Evolutionary conservation across 257 asterid genomes (phyloP), one percentile per base, ranked within the genome.

Genomic region (Euphrasia confusa): DNA sequence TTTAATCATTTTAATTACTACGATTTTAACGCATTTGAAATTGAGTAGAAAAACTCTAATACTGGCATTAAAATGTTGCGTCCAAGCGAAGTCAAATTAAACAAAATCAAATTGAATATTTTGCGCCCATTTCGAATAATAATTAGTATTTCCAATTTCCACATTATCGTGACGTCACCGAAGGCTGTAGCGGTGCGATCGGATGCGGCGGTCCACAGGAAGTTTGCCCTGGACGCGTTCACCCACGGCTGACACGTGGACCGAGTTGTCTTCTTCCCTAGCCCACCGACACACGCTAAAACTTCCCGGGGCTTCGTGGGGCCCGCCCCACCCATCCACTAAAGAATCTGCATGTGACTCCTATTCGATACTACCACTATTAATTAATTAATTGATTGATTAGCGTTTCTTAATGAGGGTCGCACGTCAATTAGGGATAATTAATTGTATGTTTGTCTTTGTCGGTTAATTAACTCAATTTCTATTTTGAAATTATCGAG

Each of bases 211-310:
- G 61, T 33, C 60, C 67, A 68, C 72, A 52, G 48, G 63, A 56
- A 28, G 6, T 2, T 68, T 60, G 21, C 42, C 60, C 24, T 49
- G 14, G 42, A 27, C 44, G 15, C 67, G 59, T 54, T 70, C 72
- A 65, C 72, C 30, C 54, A 44, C 30, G 48, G 8, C 73, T 69
- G 66, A 66, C 77, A 62, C 72, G 66, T 72, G 60, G 28, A 5
- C 21, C 53, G 35, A 17, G 45, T 57, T 69, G 77, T 58, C 44
- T 3, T 60, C 71, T 37, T 37, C 42, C 42, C 42, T 37, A 37
- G 42, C 5, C 39, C 40, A 45, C 76, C 76, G 76, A 72, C 76
- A 60, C 64, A 54, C 50, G 54, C 42, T 17, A 15, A 12, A 12
- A 67, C 52, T 37, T 27, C 56, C 26, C 62, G 56, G 56, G 18